phyloP scores from a whole-genome alignment of 2,329 filamentous ascomycete genomes.

The Lachnum nothofagi region DNA sequence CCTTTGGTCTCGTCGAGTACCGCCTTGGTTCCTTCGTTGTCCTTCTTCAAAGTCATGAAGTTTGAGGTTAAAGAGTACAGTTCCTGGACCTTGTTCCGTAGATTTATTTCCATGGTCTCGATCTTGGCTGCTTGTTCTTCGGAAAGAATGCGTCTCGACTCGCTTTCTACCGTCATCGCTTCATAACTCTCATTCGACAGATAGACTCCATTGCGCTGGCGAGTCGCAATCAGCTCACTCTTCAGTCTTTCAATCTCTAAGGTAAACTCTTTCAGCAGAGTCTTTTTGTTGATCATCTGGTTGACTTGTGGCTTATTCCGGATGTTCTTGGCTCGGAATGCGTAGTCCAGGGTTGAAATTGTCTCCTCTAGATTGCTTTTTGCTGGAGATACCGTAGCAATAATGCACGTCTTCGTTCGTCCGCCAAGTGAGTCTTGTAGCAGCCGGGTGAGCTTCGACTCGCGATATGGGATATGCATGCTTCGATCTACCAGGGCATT shows the following conservation, averaged over 20 bases:
- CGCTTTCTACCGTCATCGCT: constrained; percentile 84
- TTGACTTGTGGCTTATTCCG: constrained; percentile 97
- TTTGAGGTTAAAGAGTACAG: constrained; percentile 79
- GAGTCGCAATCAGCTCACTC: constrained; percentile 84
- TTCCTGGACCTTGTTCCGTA: constrained; percentile 91
- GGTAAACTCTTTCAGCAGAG: constrained; percentile 82
- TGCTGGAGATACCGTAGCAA: constrained; percentile 90
- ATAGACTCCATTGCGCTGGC: constrained; percentile 93
- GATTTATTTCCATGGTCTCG: constrained; percentile 81
- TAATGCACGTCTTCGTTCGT: constrained; percentile 96
- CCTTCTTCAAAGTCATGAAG: constrained; percentile 83
- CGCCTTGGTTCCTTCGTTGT: constrained; percentile 71
- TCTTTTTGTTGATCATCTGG: constrained; percentile 87
- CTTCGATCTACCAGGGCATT: constrained; percentile 90
- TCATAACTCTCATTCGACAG: constrained; percentile 84
- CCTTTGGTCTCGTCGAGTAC: constrained; percentile 74
- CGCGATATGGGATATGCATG: constrained; percentile 82
- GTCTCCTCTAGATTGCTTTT: constrained; percentile 96
- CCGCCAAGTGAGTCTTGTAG: constrained; percentile 95
- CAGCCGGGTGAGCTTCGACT: constrained; percentile 91
- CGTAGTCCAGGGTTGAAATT: constrained; percentile 95
- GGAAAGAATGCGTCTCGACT: constrained; percentile 82
- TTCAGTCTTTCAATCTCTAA: constrained; percentile 91
- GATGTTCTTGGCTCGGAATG: constrained; percentile 97
- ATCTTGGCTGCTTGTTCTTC: constrained; percentile 92